These are phyloP conservation scores for Scleromitrula shiraiana DNA, from an alignment of 2,329 filamentous ascomycete genomes.

Conservation along the genomic window DNA sequence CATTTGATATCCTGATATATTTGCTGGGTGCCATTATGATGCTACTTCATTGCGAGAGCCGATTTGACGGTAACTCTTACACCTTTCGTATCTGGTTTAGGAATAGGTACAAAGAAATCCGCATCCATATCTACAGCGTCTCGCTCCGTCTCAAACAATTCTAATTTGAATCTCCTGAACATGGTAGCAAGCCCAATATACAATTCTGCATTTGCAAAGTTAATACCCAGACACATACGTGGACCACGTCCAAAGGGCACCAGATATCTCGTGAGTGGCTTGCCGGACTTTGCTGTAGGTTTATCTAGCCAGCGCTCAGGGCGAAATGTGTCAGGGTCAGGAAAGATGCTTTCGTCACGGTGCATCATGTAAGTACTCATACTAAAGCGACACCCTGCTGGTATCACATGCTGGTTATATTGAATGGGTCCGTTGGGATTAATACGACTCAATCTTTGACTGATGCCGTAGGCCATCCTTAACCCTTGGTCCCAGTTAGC, in stretches of 20 bases:
- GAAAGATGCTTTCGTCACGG: neutral
- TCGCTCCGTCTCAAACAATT: constrained; percentile 12
- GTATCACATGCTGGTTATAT: neutral
- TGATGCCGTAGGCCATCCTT: neutral
- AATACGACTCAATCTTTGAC: constrained; percentile 24
- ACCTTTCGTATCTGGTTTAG: constrained; percentile 1
- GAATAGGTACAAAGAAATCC: constrained; percentile 8
- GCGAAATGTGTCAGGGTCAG: neutral
- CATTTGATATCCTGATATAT: neutral
- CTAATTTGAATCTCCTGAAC: constrained; percentile 11
- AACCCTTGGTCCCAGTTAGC: neutral
- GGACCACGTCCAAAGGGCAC: constrained; percentile 35
- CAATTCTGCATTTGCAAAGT: constrained; percentile 15
- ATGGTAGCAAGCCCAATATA: constrained; percentile 10
- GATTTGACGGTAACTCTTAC: constrained; percentile 1
- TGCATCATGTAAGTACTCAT: neutral
- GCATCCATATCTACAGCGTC: constrained; percentile 7
- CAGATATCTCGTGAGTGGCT: constrained; percentile 22
- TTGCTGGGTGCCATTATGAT: neutral
- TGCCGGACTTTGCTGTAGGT: neutral
- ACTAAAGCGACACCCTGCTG: neutral
- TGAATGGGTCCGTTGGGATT: constrained; percentile 17
- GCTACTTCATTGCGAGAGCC: neutral
- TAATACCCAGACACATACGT: constrained; percentile 34
- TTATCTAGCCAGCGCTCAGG: constrained; percentile 1